Evolutionary conservation across 371 early-diverging fungal genomes (phyloP).

Genomic region (Caulochytrium protostelioides): DNA sequence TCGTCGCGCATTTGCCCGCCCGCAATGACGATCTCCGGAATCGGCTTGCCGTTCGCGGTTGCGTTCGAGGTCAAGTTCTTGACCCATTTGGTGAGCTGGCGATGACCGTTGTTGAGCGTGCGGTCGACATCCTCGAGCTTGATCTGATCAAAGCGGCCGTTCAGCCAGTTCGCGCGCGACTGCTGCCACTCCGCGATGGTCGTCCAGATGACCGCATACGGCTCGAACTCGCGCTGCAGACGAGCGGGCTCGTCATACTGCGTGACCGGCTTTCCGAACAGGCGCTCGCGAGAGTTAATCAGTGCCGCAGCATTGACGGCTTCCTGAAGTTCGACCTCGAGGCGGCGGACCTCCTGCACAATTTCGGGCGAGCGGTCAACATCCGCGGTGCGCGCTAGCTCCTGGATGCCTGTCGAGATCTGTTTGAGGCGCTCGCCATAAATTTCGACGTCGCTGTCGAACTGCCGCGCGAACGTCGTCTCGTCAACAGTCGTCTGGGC

Average conservation of each 20-base stretch:
- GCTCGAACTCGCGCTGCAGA: conserved; percentile 28
- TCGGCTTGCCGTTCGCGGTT: no score
- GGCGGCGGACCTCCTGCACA: conserved; percentile 22
- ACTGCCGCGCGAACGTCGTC: conserved; percentile 17
- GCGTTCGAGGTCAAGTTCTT: conserved; percentile 24
- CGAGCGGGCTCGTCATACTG: conserved; percentile 26
- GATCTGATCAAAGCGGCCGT: conserved; percentile 23
- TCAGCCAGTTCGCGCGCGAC: conserved; percentile 26
- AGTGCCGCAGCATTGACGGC: conserved; percentile 16
- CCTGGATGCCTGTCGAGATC: conserved; percentile 16
- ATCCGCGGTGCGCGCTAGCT: conserved; percentile 22
- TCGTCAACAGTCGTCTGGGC: conserved; percentile 19
- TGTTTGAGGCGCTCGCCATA: conserved; percentile 29
- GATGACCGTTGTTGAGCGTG: conserved; percentile 22
- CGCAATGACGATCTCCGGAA: not conserved
- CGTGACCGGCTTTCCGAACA: conserved; percentile 25
- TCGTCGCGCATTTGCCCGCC: conserved; percentile 22
- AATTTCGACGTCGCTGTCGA: conserved; percentile 31
- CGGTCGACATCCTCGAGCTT: conserved; percentile 31
- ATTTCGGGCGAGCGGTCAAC: conserved; percentile 17
- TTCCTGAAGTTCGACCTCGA: conserved; percentile 27
- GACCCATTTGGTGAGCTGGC: conserved; percentile 24
- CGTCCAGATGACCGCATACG: conserved; percentile 28
- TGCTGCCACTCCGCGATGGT: conserved; percentile 28
- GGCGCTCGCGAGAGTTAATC: conserved; percentile 27